These are phyloP conservation scores for Volutella citrinella DNA, from an alignment of 2,329 filamentous ascomycete genomes.

Conservation along the genomic window DNA sequence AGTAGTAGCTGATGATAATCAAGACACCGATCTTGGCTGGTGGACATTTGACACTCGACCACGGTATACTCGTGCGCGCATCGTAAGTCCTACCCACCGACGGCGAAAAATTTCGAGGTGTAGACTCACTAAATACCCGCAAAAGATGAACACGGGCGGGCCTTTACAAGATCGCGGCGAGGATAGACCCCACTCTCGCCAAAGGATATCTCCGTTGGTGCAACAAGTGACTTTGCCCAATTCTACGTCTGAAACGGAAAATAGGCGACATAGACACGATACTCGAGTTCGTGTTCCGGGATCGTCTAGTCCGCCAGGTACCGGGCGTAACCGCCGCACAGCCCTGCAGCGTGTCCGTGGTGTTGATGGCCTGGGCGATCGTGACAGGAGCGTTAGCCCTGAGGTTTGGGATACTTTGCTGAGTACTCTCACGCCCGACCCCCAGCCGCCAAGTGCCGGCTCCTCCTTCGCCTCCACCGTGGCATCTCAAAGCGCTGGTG, in stretches of 20 bases:
- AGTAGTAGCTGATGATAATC: slow-evolving; percentile 9
- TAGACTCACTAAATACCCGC: slow-evolving; percentile 5
- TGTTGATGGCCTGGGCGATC: slow-evolving; percentile 77
- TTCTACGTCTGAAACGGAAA: slow-evolving; percentile 2
- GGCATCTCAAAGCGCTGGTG: slow-evolving; percentile 39
- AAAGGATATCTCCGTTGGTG: slow-evolving; percentile 2
- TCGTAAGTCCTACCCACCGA: slow-evolving; percentile 18
- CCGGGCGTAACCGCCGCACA: no score
- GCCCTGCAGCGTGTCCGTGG: slow-evolving; percentile 10
- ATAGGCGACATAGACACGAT: slow-evolving; percentile 5
- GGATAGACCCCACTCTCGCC: neutral
- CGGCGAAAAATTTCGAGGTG: neutral
- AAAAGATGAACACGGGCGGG: slow-evolving; percentile 8
- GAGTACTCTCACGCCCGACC: slow-evolving; percentile 77
- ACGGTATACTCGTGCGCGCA: slow-evolving; percentile 14
- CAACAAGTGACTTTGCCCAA: slow-evolving; percentile 4
- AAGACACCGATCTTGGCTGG: slow-evolving; percentile 18
- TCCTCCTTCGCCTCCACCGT: slow-evolving; percentile 75
- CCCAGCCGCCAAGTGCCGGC: slow-evolving; percentile 72
- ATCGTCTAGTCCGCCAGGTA: no score
- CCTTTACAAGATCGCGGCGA: slow-evolving; percentile 3
- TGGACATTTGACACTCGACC: slow-evolving; percentile 21
- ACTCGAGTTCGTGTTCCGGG: neutral
- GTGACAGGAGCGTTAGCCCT: slow-evolving; percentile 77
- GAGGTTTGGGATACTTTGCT: slow-evolving; percentile 80